Conservation (phyloP, 768 basidiomycete genomes). For the Amanita brunnescens region DNA sequence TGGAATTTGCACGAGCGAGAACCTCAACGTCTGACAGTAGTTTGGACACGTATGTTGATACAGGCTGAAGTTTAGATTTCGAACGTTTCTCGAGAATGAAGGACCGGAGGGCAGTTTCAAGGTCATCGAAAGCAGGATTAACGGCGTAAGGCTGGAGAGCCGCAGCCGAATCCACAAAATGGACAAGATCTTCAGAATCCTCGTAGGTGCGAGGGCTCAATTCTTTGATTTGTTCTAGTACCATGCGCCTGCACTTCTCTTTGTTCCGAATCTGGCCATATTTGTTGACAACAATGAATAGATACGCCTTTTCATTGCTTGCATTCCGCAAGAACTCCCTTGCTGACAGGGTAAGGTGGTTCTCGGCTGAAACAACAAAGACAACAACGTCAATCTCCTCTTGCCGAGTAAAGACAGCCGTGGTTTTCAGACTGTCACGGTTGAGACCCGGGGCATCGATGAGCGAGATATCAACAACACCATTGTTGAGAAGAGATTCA, state of each 20-base stretch:
- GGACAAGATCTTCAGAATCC: conserved; percentile 88
- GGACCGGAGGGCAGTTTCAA: conserved; percentile 84
- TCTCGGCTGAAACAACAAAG: conserved; percentile 96
- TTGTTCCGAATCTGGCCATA: conserved; percentile 95
- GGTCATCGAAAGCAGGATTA: conserved; percentile 71
- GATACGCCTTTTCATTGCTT: conserved; percentile 92
- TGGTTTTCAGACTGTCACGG: conserved; percentile 90
- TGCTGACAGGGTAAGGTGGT: conserved; percentile 94
- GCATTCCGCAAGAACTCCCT: conserved; percentile 91
- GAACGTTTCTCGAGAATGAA: conserved; percentile 94
- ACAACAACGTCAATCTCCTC: conserved; percentile 98
- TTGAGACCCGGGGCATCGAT: conserved; percentile 98
- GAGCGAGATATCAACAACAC: conserved; percentile 93
- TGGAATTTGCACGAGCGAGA: conserved; percentile 76
- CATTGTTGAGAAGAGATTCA: conserved; percentile 87
- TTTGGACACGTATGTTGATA: conserved; percentile 82
- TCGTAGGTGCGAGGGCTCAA: conserved; percentile 90
- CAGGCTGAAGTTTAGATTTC: conserved; percentile 94
- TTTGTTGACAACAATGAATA: conserved; percentile 99
- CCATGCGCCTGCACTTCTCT: conserved; percentile 78
- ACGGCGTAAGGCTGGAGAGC: conserved; percentile 59
- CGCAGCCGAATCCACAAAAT: conserved; percentile 91
- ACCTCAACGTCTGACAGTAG: conserved; percentile 87
- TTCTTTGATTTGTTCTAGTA: conserved; percentile 90
- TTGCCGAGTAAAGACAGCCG: conserved; percentile 90